phyloP scores from a whole-genome alignment of 2,329 filamentous ascomycete genomes.

The Aureobasidium mangrovei region DNA sequence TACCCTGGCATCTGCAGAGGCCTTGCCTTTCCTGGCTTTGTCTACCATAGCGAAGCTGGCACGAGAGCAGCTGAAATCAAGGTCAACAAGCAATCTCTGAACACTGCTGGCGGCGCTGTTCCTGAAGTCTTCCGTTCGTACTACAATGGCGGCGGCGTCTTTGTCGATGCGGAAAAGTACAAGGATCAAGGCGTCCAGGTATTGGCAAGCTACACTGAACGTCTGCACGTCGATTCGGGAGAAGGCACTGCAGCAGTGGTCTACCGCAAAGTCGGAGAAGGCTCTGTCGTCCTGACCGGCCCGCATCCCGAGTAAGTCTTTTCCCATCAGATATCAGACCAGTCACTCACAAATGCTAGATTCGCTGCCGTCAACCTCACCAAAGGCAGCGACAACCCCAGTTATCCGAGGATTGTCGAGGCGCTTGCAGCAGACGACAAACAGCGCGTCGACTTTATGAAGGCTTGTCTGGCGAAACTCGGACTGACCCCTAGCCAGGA shows the following conservation, averaged over 20 bases:
- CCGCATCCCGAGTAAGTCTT: slow-evolving; percentile 78
- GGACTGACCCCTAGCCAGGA: slow-evolving; percentile 70
- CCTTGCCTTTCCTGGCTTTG: slow-evolving; percentile 79
- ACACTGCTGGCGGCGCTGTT: slow-evolving; percentile 36
- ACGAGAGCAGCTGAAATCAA: slow-evolving; percentile 62
- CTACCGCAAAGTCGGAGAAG: slow-evolving; percentile 73
- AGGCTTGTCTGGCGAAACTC: slow-evolving; percentile 68
- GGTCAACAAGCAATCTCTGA: slow-evolving; percentile 54
- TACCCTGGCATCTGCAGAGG: slow-evolving; percentile 82
- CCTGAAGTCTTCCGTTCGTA: slow-evolving; percentile 64
- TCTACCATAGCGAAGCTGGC: slow-evolving; percentile 80
- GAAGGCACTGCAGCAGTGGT: slow-evolving; percentile 68
- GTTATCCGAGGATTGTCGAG: slow-evolving; percentile 62
- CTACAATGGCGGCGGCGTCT: slow-evolving; percentile 91
- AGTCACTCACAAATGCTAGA: slow-evolving; percentile 38
- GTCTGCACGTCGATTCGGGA: slow-evolving; percentile 68
- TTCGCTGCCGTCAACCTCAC: slow-evolving; percentile 75
- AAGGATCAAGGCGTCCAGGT: slow-evolving; percentile 62
- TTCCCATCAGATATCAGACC: background rate
- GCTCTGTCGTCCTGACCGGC: slow-evolving; percentile 69
- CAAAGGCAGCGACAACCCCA: slow-evolving; percentile 53
- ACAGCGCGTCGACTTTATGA: slow-evolving; percentile 64
- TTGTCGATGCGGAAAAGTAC: slow-evolving; percentile 65
- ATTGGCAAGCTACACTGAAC: slow-evolving; percentile 68
- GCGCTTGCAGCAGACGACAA: slow-evolving; percentile 60